Base-by-base conservation (phyloP, 2,329 filamentous ascomycete species). In the Pseudopithomyces maydicus region DNA sequence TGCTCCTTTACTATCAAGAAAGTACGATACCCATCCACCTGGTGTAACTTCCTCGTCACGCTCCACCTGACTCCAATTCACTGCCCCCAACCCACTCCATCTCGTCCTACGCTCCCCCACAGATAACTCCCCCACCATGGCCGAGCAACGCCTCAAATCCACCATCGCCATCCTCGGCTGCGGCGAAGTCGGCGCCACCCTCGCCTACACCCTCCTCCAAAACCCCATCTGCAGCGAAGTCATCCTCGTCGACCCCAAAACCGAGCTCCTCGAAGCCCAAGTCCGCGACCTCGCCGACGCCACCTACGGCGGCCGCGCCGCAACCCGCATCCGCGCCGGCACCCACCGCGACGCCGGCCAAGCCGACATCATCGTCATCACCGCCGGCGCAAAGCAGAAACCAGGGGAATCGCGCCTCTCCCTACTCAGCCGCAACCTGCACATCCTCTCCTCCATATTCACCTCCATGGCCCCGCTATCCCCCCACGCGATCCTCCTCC, bases 311-410 rank as follows among this genome's bases (percentile, higher is more conserved):
- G 76, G 74, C 17, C 76, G 77, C 26, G 78, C 74, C 38, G 70
- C 71, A 19, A 81, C 79, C 4, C 77, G 73, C 33, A 77, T 84
- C 3, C 75, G 78, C 26, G 76, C 76, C 1, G 82, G 78, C 17
- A 77, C 74, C 19, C 74, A 79, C 50, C 72, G 72, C 20, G 83
- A 85, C 61, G 82, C 82, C 1, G 75, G 78, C n/a, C 79, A 83
- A 65, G 80, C 80, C 44, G 82, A 85, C 63, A 80, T 85, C 29
- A 77, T 85, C 6, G 77, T 85, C 45, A 79, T 85, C 48, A 84
- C 82, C 0, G 82, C 82, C 0, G 83, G 82, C 33, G 81, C 81
- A n/a, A 84, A 80, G 65, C 79, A 82, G 68, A 78, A 78, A 60
- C 63, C 70, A 56, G 80, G 79, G 10, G 77, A 82, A 73, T 78